Conservation (phyloP, 2,329 filamentous ascomycete species). For the Penicillium sclerotiorum region DNA sequence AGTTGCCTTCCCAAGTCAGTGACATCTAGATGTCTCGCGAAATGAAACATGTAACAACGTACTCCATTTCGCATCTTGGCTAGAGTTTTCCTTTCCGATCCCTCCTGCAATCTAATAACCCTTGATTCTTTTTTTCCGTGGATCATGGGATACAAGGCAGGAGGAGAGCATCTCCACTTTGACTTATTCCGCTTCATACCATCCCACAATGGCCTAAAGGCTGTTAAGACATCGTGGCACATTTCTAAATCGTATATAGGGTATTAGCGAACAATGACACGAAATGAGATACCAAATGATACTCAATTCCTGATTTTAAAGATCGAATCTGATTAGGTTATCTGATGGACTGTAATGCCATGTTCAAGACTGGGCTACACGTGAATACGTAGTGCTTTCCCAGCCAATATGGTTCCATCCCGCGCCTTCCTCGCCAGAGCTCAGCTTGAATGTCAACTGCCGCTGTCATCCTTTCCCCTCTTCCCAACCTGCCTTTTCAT, state of each 20-base stretch:
- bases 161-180: slow-evolving; percentile 57
- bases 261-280: not conserved
- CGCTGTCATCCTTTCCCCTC: not conserved
- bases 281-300: slow-evolving; percentile 9
- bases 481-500: slow-evolving; percentile 9
- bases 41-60: slow-evolving; percentile 28
- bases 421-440: not conserved
- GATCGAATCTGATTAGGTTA: too few relatives aligned
- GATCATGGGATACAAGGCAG: slow-evolving; percentile 70
- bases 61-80: slow-evolving; percentile 9
- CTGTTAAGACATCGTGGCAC: slow-evolving; percentile 46
- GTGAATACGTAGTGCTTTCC: too few relatives aligned
- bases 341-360: too few relatives aligned
- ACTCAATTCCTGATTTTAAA: not conserved
- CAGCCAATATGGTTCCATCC: too few relatives aligned
- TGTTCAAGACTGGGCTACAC: too few relatives aligned
- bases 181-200: slow-evolving; percentile 46
- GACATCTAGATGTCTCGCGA: slow-evolving; percentile 60
- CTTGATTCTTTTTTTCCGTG: slow-evolving; percentile 54
- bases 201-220: slow-evolving; percentile 39
- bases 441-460: not conserved
- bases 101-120: slow-evolving; percentile 74
- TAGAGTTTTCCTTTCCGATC: not conserved
- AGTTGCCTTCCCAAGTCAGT: slow-evolving; percentile 73
- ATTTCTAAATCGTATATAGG: slow-evolving; percentile 20